phyloP scores from a whole-genome alignment of 306 rosid genomes.

The Leucaena leucocephala region DNA sequence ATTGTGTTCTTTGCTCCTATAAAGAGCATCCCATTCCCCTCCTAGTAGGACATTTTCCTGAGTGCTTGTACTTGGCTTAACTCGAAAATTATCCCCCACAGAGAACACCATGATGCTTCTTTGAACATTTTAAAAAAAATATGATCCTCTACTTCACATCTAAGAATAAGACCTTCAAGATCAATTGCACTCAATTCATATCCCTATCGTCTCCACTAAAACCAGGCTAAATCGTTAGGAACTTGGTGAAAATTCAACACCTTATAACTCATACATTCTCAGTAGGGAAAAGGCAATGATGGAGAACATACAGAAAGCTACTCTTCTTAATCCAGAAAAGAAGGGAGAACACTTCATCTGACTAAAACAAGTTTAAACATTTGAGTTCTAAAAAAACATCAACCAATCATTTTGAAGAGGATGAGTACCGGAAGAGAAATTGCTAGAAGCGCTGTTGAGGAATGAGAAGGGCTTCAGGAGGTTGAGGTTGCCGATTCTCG shows the following conservation, averaged over 20 bases:
- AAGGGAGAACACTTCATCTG: background rate
- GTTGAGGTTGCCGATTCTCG: background rate
- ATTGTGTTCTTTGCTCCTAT: background rate
- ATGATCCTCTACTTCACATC: background rate
- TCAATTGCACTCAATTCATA: background rate
- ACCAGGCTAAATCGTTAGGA: background rate
- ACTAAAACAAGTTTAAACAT: background rate
- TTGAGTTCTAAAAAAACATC: background rate
- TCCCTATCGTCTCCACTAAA: background rate
- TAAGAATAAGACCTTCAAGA: background rate
- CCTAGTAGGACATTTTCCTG: background rate
- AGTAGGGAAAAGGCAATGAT: background rate
- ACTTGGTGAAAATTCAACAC: background rate
- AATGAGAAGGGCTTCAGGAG: background rate
- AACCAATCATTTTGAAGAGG: background rate
- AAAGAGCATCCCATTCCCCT: background rate
- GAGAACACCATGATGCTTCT: background rate
- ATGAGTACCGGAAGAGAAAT: slow-evolving; percentile 17
- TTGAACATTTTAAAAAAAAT: background rate
- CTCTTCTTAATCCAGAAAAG: background rate
- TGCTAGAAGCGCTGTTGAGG: slow-evolving; percentile 17
- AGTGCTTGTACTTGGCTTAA: background rate
- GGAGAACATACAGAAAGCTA: background rate
- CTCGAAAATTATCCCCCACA: background rate
- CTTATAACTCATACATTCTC: background rate